These are phyloP conservation scores for Dichotomopilus funicola DNA, from an alignment of 2,329 filamentous ascomycete species.

Conservation along the genomic window DNA sequence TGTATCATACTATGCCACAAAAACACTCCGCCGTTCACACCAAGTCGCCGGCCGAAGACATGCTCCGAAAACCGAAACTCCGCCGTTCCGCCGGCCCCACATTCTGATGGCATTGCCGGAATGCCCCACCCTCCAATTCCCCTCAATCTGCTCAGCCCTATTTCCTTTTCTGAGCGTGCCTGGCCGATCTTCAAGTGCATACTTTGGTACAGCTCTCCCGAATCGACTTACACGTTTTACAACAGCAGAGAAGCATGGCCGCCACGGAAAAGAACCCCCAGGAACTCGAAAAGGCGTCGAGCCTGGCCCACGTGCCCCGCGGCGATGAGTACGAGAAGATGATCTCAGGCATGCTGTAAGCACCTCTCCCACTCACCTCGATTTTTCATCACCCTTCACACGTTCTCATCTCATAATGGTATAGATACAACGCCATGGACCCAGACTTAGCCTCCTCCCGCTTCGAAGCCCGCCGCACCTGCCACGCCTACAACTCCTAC, in stretches of 20 bases:
- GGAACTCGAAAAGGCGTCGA: not conserved
- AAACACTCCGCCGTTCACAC: too few species aligned
- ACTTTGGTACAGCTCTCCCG: too few species aligned
- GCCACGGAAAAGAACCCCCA: not conserved
- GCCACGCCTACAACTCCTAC: slow-evolving; percentile 52
- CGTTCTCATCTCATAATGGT: not conserved
- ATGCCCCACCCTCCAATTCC: too few species aligned
- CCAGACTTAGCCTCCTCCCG: slow-evolving; percentile 30
- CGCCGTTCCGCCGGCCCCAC: too few species aligned
- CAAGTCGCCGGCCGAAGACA: too few species aligned
- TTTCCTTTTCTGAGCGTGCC: too few species aligned
- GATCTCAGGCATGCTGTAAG: slow-evolving; percentile 13
- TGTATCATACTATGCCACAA: too few species aligned
- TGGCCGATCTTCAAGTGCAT: too few species aligned
- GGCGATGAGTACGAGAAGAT: slow-evolving; percentile 9
- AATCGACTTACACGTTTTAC: too few species aligned
- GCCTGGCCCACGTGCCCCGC: slow-evolving; percentile 3
- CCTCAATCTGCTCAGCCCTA: too few species aligned
- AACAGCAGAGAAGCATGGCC: not conserved
- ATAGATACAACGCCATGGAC: slow-evolving; percentile 40
- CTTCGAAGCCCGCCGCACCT: slow-evolving; percentile 46
- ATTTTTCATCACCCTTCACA: not conserved
- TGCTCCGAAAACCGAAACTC: too few species aligned
- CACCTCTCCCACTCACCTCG: not conserved
- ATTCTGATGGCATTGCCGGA: too few species aligned